Evolutionary conservation across 2,329 filamentous ascomycete genomes (phyloP).

Genomic region (Periconia digitata): DNA sequence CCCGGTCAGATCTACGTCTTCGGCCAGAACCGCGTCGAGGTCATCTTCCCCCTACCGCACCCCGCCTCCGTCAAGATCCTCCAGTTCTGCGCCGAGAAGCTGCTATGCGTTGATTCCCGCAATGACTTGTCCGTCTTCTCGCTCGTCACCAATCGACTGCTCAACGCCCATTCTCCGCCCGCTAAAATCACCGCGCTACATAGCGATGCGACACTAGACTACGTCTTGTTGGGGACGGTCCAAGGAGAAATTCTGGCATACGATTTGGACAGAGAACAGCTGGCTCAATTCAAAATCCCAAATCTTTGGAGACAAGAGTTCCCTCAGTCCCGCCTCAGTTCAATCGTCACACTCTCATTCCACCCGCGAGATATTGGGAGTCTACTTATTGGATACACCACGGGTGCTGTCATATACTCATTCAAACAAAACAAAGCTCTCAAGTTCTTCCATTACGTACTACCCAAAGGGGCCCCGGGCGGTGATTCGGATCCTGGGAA

Average conservation of each 20-base stretch:
- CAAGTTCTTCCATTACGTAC: slow-evolving; percentile 79
- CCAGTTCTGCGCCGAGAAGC: slow-evolving; percentile 82
- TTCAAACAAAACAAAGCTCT: slow-evolving; percentile 86
- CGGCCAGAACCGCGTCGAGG: slow-evolving; percentile 78
- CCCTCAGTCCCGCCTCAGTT: slow-evolving; percentile 63
- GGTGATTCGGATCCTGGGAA: slow-evolving; percentile 66
- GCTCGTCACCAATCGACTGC: slow-evolving; percentile 66
- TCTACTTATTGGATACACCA: slow-evolving; percentile 84
- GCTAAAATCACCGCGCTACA: slow-evolving; percentile 73
- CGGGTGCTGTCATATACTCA: slow-evolving; percentile 86
- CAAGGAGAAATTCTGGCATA: slow-evolving; percentile 89
- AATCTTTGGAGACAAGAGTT: slow-evolving; percentile 83
- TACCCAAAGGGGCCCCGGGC: slow-evolving; percentile 83
- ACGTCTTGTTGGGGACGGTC: slow-evolving; percentile 81
- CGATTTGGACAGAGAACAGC: slow-evolving; percentile 78
- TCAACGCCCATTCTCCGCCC: slow-evolving; percentile 73
- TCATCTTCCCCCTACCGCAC: slow-evolving; percentile 69
- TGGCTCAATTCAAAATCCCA: slow-evolving; percentile 78
- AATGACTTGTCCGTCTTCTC: slow-evolving; percentile 87
- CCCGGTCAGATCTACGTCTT: slow-evolving; percentile 87
- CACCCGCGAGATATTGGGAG: slow-evolving; percentile 93
- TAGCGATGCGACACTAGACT: slow-evolving; percentile 90
- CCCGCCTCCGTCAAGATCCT: slow-evolving; percentile 74
- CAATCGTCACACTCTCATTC: slow-evolving; percentile 76
- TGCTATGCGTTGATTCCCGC: slow-evolving; percentile 81